Evolutionary conservation across 2,329 filamentous ascomycete species (phyloP).

Genomic region (Pseudocercospora vitis): DNA sequence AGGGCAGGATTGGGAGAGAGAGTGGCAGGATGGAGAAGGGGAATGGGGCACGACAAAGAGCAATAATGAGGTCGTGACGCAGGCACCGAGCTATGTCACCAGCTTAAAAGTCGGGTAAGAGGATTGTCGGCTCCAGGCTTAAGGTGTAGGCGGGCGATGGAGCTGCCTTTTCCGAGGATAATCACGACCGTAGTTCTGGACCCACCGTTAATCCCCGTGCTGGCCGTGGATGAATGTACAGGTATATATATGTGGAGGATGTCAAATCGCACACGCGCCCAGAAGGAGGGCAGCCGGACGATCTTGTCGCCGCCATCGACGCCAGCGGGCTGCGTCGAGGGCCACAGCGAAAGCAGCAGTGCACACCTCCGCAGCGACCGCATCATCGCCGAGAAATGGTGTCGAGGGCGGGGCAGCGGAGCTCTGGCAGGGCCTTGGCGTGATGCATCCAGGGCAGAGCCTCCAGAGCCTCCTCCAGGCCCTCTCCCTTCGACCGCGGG

Average conservation of each 20-base stretch:
- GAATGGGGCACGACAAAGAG: background rate
- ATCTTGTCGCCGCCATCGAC: background rate
- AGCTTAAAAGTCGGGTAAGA: conserved; percentile 16
- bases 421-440: background rate
- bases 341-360: conserved; percentile 10
- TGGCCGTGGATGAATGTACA: background rate
- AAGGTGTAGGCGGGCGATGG: conserved; percentile 9
- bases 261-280: background rate
- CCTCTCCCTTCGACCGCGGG: too few species aligned
- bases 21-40: background rate
- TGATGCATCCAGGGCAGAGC: too few species aligned
- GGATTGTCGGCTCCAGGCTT: conserved; percentile 14
- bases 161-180: background rate
- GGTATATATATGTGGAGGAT: background rate
- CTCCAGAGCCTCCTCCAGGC: too few species aligned
- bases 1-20: background rate
- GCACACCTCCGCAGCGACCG: background rate
- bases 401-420: conserved; percentile 1
- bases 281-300: background rate
- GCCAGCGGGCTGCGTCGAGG: conserved; percentile 15
- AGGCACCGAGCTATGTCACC: conserved; percentile 1
- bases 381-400: conserved; percentile 11
- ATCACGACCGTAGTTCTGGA: conserved; percentile 10
- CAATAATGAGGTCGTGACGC: conserved; percentile 11
- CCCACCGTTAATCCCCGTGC: conserved; percentile 6